These are phyloP conservation scores for Solanum chiquidenum DNA, from an alignment of 257 asterid species.

Conservation along the genomic window DNA sequence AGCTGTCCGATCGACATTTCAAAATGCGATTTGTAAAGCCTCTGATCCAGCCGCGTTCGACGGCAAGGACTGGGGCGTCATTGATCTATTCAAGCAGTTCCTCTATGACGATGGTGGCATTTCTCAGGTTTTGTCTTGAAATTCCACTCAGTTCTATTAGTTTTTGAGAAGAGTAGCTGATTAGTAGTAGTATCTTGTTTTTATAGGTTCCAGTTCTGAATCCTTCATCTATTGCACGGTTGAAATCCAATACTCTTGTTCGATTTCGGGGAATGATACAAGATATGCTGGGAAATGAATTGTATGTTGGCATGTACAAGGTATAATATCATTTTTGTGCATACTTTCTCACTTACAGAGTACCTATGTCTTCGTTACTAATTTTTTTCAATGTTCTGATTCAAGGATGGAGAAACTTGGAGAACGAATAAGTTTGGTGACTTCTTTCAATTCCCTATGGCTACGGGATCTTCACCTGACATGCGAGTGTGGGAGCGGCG, in stretches of 20 bases:
- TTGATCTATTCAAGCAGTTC: constrained; percentile 59
- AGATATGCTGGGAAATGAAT: constrained; percentile 84
- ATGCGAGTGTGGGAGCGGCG: constrained; percentile 80
- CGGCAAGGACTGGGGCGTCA: constrained; percentile 79
- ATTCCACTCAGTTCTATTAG: background rate
- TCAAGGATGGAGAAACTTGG: constrained; percentile 74
- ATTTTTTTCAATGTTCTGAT: background rate
- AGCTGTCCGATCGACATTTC: constrained; percentile 78
- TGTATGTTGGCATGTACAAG: constrained; percentile 82
- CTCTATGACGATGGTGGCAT: constrained; percentile 54
- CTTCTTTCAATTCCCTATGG: constrained; percentile 40
- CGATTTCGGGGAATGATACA: constrained; percentile 89
- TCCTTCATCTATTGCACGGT: constrained; percentile 41
- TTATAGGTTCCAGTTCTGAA: constrained; percentile 69
- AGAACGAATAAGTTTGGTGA: constrained; percentile 79
- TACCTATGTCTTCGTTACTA: background rate
- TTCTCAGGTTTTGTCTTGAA: constrained; percentile 35
- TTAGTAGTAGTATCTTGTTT: background rate
- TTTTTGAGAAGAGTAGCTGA: background rate
- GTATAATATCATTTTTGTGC: constrained; percentile 15
- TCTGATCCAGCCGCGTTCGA: constrained; percentile 36
- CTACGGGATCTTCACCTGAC: constrained; percentile 42
- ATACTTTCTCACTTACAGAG: background rate
- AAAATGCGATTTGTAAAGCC: constrained; percentile 51
- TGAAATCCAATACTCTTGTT: constrained; percentile 71